These are phyloP conservation scores for Penicillium alfredii DNA, from an alignment of 495 filamentous ascomycete genomes.

Conservation along the genomic window DNA sequence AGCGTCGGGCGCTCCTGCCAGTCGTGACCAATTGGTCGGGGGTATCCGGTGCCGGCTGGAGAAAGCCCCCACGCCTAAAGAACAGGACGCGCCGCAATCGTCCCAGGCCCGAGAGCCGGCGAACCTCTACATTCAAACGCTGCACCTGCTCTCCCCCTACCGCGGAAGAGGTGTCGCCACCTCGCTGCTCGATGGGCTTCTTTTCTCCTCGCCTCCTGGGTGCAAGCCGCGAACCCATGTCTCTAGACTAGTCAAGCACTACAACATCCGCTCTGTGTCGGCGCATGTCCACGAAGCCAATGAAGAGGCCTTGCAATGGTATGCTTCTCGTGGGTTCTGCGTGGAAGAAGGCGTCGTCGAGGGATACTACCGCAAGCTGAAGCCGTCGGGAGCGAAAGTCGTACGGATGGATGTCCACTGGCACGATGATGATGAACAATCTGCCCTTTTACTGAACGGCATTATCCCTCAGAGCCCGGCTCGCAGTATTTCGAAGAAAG, in stretches of 20 bases:
- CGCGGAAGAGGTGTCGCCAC: conserved; percentile 72
- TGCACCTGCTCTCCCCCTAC: conserved; percentile 78
- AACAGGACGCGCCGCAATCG: conserved; percentile 20
- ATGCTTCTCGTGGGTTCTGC: conserved; percentile 70
- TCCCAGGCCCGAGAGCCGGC: conserved; percentile 26
- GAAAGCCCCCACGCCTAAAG: conserved; percentile 24
- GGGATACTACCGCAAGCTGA: conserved; percentile 81
- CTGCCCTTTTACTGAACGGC: too few species aligned
- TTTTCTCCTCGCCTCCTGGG: conserved; percentile 39
- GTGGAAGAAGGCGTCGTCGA: conserved; percentile 51
- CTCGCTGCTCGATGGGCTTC: conserved; percentile 55
- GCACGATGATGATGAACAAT: conserved; percentile 10
- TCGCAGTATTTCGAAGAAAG: too few species aligned
- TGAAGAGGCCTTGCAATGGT: conserved; percentile 81
- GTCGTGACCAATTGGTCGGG: conserved; percentile 59
- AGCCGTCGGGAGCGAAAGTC: conserved; percentile 72
- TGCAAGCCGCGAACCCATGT: conserved; percentile 23
- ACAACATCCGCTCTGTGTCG: conserved; percentile 52
- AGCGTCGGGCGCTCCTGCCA: background rate
- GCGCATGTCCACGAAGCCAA: conserved; percentile 97
- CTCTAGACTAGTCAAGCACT: conserved; percentile 46
- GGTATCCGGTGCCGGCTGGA: conserved; percentile 82
- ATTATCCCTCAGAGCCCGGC: too few species aligned
- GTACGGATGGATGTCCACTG: conserved; percentile 49
- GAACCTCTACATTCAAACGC: conserved; percentile 80